Evolutionary conservation across 2,329 filamentous ascomycete species (phyloP).

Genomic region (Elsinoe fawcettii): DNA sequence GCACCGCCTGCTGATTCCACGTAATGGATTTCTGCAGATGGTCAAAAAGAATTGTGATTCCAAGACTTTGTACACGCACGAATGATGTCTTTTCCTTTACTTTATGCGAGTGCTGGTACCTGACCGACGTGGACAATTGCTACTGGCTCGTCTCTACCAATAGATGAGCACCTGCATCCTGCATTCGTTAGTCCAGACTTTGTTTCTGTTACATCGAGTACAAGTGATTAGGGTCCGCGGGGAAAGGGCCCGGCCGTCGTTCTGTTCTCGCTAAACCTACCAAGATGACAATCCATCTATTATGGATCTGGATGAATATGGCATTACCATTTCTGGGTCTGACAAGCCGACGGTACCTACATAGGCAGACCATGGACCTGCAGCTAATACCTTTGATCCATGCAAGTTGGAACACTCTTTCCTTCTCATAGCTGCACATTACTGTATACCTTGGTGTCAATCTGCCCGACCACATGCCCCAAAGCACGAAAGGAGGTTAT

Average conservation of each 20-base stretch:
- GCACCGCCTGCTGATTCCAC: constrained; percentile 1
- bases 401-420: too few species aligned
- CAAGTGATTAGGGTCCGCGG: neutral
- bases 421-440: too few species aligned
- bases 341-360: neutral
- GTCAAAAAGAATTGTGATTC: neutral
- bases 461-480: too few species aligned
- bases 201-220: neutral
- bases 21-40: neutral
- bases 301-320: neutral
- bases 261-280: neutral
- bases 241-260: neutral
- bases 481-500: too few species aligned
- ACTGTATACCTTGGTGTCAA: too few species aligned
- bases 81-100: neutral
- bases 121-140: constrained; percentile 1
- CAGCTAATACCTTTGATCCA: too few species aligned
- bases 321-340: neutral
- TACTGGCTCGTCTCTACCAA: constrained; percentile 1
- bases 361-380: too few species aligned
- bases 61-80: constrained; percentile 2
- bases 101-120: constrained; percentile 2
- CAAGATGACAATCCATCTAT: too few species aligned
- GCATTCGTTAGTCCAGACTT: neutral
- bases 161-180: neutral